Percentiles rank a stretch among this genome's conserved stretches.
These are phyloP conservation scores for Pythium dissimile DNA, from an alignment of 352 stramenopile species.

Conservation along the genomic window DNA sequence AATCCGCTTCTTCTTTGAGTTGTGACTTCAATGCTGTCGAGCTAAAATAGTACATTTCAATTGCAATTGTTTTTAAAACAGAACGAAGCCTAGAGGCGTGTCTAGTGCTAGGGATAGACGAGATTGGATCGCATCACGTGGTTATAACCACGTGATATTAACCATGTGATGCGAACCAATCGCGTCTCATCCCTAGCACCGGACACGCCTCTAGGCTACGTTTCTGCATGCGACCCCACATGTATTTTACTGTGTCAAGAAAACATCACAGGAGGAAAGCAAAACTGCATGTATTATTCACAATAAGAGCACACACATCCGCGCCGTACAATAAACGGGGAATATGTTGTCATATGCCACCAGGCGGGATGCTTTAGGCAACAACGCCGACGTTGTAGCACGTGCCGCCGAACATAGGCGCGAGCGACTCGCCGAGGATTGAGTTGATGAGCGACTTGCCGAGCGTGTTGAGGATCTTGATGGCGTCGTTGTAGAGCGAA, in stretches of 20 bases:
- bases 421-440: slow-evolving; percentile 32
- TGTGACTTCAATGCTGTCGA: slow-evolving; percentile 17
- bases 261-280: too few species aligned
- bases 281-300: background rate
- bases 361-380: background rate
- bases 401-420: slow-evolving; percentile 34
- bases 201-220: slow-evolving; percentile 1
- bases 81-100: too few species aligned
- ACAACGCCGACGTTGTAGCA: slow-evolving; percentile 31
- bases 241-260: background rate
- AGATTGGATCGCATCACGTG: too few species aligned
- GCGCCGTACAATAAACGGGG: background rate
- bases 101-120: too few species aligned
- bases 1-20: background rate
- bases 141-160: too few species aligned
- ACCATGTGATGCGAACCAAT: background rate
- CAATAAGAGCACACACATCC: background rate
- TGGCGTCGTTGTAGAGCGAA: slow-evolving; percentile 46
- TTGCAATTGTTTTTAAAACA: too few species aligned
- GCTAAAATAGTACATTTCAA: slow-evolving; percentile 16
- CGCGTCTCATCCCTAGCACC: background rate
- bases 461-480: slow-evolving; percentile 34
- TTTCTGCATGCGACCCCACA: slow-evolving; percentile 3
- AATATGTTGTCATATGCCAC: too few species aligned
- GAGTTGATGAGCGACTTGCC: slow-evolving; percentile 52